phyloP scores from a whole-genome alignment of 805 yeast genomes.

The Tetrapisispora pingtungensis region DNA sequence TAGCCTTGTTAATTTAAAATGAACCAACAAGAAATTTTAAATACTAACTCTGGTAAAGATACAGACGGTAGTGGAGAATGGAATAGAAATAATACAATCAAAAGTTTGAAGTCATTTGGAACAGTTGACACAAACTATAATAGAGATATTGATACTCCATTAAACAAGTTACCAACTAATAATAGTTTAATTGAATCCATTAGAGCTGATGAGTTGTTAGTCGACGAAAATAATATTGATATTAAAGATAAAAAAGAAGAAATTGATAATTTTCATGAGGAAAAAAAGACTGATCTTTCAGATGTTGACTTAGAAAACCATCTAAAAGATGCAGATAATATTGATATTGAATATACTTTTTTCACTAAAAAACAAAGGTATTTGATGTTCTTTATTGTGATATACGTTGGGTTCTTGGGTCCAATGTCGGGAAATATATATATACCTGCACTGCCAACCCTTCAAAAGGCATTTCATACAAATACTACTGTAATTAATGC shows the following conservation, averaged over 20 bases:
- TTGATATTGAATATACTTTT: constrained; percentile 1
- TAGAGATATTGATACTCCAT: not conserved
- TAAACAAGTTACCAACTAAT: not conserved
- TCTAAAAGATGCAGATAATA: not conserved
- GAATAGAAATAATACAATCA: not conserved
- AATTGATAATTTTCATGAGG: too few relatives aligned
- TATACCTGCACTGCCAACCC: constrained; percentile 42
- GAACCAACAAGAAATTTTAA: not conserved
- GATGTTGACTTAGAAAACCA: not conserved
- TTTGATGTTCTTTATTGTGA: constrained; percentile 33
- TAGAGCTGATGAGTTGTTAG: not conserved
- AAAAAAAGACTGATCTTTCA: not conserved
- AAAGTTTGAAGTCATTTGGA: constrained; percentile 1
- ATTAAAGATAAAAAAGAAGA: too few relatives aligned
- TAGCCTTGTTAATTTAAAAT: too few relatives aligned
- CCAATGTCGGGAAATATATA: constrained; percentile 50
- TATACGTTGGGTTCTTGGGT: constrained; percentile 44
- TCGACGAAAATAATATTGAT: too few relatives aligned
- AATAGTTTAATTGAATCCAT: not conserved
- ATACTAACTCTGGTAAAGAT: not conserved
- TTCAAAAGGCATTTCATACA: constrained; percentile 33
- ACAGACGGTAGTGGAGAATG: not conserved
- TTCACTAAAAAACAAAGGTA: constrained; percentile 27
- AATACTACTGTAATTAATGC: constrained; percentile 40
- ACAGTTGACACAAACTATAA: not conserved